Evolutionary conservation across 345 rosid species (phyloP).

Genomic region (Odontarrhena argentea): DNA sequence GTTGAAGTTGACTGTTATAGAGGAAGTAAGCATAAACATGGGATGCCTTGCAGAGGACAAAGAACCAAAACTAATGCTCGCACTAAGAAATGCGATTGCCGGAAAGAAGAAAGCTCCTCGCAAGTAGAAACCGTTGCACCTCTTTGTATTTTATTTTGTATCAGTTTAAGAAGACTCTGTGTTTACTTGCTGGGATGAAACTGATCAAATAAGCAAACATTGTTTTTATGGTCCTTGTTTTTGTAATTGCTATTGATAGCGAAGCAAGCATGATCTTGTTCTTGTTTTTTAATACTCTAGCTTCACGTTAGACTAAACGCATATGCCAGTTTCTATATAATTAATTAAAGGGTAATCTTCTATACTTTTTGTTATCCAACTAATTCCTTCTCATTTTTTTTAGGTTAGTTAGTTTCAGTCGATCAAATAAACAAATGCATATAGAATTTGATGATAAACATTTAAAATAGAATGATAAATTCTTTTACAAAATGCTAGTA

Average conservation of each 20-base stretch:
- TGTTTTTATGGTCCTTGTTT: neutral
- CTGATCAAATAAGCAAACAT: constrained; percentile 34
- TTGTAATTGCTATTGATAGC: neutral
- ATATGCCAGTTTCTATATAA: too few relatives aligned
- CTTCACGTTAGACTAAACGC: too few relatives aligned
- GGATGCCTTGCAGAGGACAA: constrained; percentile 63
- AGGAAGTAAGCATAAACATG: constrained; percentile 55
- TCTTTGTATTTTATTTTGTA: neutral
- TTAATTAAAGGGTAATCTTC: too few relatives aligned
- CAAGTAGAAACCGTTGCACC: constrained; percentile 24
- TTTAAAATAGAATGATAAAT: too few relatives aligned
- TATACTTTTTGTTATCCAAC: too few relatives aligned
- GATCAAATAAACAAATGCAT: too few relatives aligned
- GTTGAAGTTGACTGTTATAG: constrained; percentile 58
- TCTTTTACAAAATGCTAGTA: too few relatives aligned
- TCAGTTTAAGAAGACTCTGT: neutral
- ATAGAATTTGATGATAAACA: too few relatives aligned
- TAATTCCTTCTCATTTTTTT: too few relatives aligned
- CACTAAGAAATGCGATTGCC: constrained; percentile 45
- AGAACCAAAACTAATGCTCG: constrained; percentile 58
- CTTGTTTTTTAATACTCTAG: too few relatives aligned
- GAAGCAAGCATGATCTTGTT: too few relatives aligned
- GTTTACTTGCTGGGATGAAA: constrained; percentile 15
- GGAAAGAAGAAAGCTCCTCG: constrained; percentile 52
- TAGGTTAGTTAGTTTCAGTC: too few relatives aligned